Base-by-base conservation (phyloP, 2,329 filamentous ascomycete species). In the Aspergillus tubingensis region DNA sequence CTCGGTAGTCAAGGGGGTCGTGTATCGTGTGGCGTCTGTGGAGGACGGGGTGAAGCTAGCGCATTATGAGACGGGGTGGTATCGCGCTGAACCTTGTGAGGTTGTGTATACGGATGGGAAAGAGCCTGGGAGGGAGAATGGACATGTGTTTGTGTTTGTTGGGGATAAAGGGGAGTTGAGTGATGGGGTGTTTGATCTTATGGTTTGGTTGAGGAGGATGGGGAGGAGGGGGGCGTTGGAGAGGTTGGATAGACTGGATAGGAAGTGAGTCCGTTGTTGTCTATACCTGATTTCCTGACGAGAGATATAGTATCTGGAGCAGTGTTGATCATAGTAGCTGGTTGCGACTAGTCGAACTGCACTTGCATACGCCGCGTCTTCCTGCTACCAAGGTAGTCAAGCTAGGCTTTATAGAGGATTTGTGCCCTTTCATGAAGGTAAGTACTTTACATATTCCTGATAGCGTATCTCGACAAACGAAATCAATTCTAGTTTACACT, bases 1-100 rank as follows among this genome's bases (percentile, higher is more conserved):
- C 5, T 56, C 54, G 17, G 48, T 61, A 11, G 66, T 73, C 43
- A 38, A 68, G 21, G 70, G 70, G 3, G 58, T 60, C 27, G 67
- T 65, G 10, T 73, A 68, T 59, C 51, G 66, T 61, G 66, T 73
- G 23, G 23, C 56, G 32, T 67, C 61, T 11, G 58, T 48, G 47
- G 57, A 66, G 41, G 49, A 70, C 54, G 64, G 56, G 17, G 60
- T 65, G 56, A 65, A 59, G 44, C 63, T 72, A 38, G 70, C 66
- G 1, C 39, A 8, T 1, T 70, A 71, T 62, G 68, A 72, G 59
- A 73, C 65, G 23, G 17, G 60, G 1, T 65, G 60, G 49, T 70
- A 70, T 38, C 54, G 54, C 1, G 47, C 58, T 2, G 51, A 59
- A 1, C 41, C 56, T 8, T 69, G 65, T 62, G 57, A 36, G 6